Evolutionary conservation across 148 eudicot species (phyloP).

Genomic region (Spergularia bocconei): DNA sequence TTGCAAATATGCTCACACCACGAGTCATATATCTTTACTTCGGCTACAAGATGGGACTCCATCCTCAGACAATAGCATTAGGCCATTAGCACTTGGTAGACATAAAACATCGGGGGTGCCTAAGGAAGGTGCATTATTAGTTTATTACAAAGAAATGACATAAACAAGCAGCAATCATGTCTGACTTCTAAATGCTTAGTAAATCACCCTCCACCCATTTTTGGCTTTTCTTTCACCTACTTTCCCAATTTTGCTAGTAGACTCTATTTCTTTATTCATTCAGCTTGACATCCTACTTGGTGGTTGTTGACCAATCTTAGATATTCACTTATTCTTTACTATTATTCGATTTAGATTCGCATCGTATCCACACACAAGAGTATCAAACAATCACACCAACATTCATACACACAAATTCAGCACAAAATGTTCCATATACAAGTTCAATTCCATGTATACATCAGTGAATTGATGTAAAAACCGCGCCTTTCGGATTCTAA

Average conservation of each 20-base stretch:
- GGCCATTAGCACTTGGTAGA: background rate
- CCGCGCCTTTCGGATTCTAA: too few species aligned
- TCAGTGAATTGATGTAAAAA: too few species aligned
- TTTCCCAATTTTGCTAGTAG: constrained; percentile 13
- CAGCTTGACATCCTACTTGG: background rate
- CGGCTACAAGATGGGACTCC: background rate
- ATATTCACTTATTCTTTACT: constrained; percentile 3
- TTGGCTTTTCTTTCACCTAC: constrained; percentile 8
- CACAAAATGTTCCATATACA: background rate
- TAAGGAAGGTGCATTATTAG: background rate
- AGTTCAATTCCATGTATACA: too few species aligned
- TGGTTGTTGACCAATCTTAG: constrained; percentile 24
- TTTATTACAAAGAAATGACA: background rate
- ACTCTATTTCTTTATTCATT: background rate
- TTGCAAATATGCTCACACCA: background rate
- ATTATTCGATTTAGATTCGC: background rate
- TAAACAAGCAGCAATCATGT: background rate
- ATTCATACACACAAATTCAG: background rate
- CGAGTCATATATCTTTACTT: background rate
- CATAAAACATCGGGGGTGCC: background rate
- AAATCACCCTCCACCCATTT: constrained; percentile 20
- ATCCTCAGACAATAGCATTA: background rate
- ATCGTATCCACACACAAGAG: background rate
- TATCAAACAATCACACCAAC: background rate
- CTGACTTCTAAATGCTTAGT: background rate